Conservation (phyloP, 2,329 filamentous ascomycete species). For the Ceratocystis smalleyi region DNA sequence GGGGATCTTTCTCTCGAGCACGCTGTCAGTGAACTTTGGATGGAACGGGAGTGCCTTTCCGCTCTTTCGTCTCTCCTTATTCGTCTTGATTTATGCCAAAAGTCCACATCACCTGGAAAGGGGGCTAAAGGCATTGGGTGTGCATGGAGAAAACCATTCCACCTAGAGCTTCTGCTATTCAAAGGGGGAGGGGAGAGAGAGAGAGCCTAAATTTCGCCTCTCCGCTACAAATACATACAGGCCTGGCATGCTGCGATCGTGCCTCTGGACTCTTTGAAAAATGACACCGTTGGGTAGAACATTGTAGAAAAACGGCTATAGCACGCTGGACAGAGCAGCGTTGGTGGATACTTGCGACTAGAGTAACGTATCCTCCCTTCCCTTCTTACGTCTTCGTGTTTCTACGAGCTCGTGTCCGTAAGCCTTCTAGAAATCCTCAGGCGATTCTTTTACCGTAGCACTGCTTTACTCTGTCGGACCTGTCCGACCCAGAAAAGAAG, state of each 20-base stretch:
- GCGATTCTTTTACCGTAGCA: neutral
- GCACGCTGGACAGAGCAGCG: neutral
- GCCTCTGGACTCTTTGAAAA: too few species aligned
- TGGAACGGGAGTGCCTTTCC: neutral
- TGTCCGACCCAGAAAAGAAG: neutral
- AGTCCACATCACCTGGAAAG: neutral
- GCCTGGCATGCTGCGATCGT: too few species aligned
- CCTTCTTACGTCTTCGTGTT: neutral
- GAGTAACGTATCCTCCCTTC: constrained; percentile 1
- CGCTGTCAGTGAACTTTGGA: neutral
- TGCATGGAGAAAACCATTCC: neutral
- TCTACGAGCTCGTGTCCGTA: neutral
- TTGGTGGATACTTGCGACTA: neutral
- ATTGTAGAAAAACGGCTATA: too few species aligned
- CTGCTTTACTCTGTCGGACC: neutral
- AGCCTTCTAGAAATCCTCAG: neutral
- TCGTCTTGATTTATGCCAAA: neutral
- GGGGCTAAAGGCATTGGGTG: neutral
- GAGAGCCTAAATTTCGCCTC: neutral
- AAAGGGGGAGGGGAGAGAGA: neutral
- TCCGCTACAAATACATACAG: too few species aligned
- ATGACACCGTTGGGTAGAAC: too few species aligned
- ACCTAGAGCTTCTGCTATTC: neutral
- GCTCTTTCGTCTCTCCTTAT: neutral
- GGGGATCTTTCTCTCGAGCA: neutral